Evolutionary conservation across 2,329 filamentous ascomycete species (phyloP).

Genomic region (Neonectria ditissima): DNA sequence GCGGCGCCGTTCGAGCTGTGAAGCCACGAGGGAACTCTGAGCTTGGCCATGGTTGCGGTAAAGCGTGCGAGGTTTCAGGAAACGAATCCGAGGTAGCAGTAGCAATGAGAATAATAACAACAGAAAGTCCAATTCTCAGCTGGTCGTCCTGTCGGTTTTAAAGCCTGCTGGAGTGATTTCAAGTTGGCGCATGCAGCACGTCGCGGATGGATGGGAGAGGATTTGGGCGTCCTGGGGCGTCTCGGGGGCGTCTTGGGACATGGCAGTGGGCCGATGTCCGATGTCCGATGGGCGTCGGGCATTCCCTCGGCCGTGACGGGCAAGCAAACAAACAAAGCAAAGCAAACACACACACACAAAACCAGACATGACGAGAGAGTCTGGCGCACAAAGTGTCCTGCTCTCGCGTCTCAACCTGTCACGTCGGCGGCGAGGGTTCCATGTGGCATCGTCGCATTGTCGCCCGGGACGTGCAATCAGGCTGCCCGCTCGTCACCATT

Average conservation of each 20-base stretch:
- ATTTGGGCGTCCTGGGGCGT: slow-evolving; percentile 1
- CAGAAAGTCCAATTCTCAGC: not conserved
- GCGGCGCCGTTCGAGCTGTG: slow-evolving; percentile 31
- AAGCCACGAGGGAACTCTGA: slow-evolving; percentile 52
- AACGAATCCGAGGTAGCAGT: not conserved
- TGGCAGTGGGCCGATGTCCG: not conserved
- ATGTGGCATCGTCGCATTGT: not conserved
- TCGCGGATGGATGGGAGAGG: not conserved
- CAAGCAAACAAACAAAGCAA: not conserved
- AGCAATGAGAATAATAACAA: no score
- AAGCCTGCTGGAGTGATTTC: slow-evolving; percentile 12
- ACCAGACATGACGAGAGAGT: not conserved
- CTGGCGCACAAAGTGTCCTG: no score
- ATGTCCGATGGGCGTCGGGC: not conserved
- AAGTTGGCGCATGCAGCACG: slow-evolving; percentile 14
- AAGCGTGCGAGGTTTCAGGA: not conserved
- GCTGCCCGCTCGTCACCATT: not conserved
- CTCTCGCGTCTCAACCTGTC: not conserved
- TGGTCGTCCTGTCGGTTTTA: slow-evolving; percentile 2
- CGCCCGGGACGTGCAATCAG: not conserved
- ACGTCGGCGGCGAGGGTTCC: not conserved
- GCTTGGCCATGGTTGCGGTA: slow-evolving; percentile 35
- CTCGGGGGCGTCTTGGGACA: not conserved
- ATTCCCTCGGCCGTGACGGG: not conserved
- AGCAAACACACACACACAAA: no score